Evolutionary conservation across 1,284 basidiomycete species (phyloP).

Genomic region (Malassezia yamatoensis): DNA sequence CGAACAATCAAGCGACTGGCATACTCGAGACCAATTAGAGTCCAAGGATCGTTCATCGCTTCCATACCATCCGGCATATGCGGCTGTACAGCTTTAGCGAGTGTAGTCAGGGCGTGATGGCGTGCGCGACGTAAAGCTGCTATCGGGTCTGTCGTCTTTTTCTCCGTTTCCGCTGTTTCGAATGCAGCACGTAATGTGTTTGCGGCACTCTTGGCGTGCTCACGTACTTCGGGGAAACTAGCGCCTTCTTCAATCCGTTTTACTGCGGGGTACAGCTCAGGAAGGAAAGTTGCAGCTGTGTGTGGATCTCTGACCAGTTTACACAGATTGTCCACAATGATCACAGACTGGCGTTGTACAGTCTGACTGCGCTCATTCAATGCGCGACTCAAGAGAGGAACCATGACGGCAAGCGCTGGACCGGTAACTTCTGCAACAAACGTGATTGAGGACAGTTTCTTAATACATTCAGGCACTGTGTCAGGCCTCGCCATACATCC

Average conservation of each 20-base stretch:
- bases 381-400: slow-evolving; percentile 81
- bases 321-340: slow-evolving; percentile 92
- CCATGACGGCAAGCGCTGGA: slow-evolving; percentile 88
- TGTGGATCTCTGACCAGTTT: slow-evolving; percentile 89
- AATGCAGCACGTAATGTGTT: slow-evolving; percentile 36
- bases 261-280: slow-evolving; percentile 78
- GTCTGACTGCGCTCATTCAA: slow-evolving; percentile 86
- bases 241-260: slow-evolving; percentile 81
- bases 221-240: slow-evolving; percentile 79
- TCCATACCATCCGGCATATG: slow-evolving; percentile 26
- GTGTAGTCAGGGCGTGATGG: slow-evolving; percentile 27
- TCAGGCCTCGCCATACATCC: slow-evolving; percentile 73
- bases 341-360: slow-evolving; percentile 58
- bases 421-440: slow-evolving; percentile 96
- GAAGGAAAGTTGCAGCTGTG: slow-evolving; percentile 80
- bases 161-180: slow-evolving; percentile 21
- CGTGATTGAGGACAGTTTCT: slow-evolving; percentile 83
- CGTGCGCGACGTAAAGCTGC: slow-evolving; percentile 25
- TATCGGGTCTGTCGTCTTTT: slow-evolving; percentile 33
- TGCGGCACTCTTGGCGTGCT: slow-evolving; percentile 39
- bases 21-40: slow-evolving; percentile 36
- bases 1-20: slow-evolving; percentile 34
- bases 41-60: slow-evolving; percentile 35
- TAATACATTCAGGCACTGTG: slow-evolving; percentile 81
- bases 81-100: slow-evolving; percentile 28